phyloP scores from a whole-genome alignment of 306 rosid genomes.

The Gastrolobium villosum region DNA sequence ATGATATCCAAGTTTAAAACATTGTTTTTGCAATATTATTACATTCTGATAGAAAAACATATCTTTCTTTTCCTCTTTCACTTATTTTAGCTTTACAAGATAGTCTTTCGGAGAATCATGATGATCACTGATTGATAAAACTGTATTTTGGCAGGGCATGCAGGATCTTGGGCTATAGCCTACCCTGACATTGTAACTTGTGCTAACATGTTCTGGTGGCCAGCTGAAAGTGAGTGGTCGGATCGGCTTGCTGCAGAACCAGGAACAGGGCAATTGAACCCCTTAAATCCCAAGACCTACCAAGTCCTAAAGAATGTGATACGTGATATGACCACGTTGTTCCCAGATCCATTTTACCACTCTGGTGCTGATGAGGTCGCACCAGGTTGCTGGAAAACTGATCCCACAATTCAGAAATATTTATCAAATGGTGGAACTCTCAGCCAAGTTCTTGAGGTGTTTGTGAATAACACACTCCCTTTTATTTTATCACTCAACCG shows the following conservation, averaged over 20 bases:
- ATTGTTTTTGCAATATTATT: neutral
- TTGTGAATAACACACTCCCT: slow-evolving; percentile 79
- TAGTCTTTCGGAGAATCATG: neutral
- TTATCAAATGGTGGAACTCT: slow-evolving; percentile 77
- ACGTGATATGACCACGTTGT: slow-evolving; percentile 60
- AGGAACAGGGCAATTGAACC: slow-evolving; percentile 92
- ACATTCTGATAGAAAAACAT: slow-evolving; percentile 21
- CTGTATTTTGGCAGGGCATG: slow-evolving; percentile 68
- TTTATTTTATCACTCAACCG: slow-evolving; percentile 74
- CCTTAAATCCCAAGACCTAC: slow-evolving; percentile 83
- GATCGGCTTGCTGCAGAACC: slow-evolving; percentile 80
- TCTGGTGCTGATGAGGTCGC: slow-evolving; percentile 78
- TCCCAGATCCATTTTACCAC: slow-evolving; percentile 83
- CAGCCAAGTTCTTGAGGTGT: slow-evolving; percentile 71
- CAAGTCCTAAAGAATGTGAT: slow-evolving; percentile 79
- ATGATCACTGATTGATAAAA: slow-evolving; percentile 5
- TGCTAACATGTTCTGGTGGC: slow-evolving; percentile 92
- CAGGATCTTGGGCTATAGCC: slow-evolving; percentile 91
- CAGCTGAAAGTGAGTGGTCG: slow-evolving; percentile 61
- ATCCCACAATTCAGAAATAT: slow-evolving; percentile 64
- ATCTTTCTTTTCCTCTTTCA: slow-evolving; percentile 7
- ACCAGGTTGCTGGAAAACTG: slow-evolving; percentile 91
- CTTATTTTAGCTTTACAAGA: slow-evolving; percentile 12
- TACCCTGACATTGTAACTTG: slow-evolving; percentile 88
- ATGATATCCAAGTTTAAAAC: neutral